phyloP scores from a whole-genome alignment of 2,329 filamentous ascomycete genomes.

The Eurotiales sp. region DNA sequence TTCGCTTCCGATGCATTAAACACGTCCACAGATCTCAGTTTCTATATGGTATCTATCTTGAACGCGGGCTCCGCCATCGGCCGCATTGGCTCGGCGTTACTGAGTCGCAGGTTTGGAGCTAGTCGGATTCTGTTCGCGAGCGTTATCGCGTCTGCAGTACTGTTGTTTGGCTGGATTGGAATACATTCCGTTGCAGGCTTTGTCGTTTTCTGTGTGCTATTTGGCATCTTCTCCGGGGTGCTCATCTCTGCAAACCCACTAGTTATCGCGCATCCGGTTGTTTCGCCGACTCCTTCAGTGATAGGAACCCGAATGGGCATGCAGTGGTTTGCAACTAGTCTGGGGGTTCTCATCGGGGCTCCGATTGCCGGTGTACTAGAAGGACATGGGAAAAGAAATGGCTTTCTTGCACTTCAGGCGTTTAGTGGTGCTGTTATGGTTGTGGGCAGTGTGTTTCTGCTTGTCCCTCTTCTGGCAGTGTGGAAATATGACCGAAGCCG shows the following conservation, averaged over 20 bases:
- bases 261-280: too few species aligned
- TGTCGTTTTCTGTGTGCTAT: too few species aligned
- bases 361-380: conserved; percentile 29
- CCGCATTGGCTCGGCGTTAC: too few species aligned
- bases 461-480: too few species aligned
- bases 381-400: conserved; percentile 17
- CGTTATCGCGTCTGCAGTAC: conserved; percentile 48
- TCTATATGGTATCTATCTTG: conserved; percentile 64
- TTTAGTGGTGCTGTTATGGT: too few species aligned
- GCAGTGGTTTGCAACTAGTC: conserved; percentile 46
- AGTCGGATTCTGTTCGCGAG: conserved; percentile 51
- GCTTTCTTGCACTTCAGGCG: too few species aligned
- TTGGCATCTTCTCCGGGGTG: conserved; percentile 47
- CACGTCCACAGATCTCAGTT: conserved; percentile 49
- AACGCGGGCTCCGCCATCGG: conserved; percentile 61
- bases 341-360: conserved; percentile 28
- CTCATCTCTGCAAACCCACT: conserved; percentile 47
- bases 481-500: too few species aligned
- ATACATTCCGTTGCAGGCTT: too few species aligned
- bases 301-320: conserved; percentile 57
- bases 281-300: too few species aligned
- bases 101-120: too few species aligned
- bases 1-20: conserved; percentile 35
- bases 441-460: too few species aligned
- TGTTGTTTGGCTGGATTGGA: too few species aligned